These are phyloP conservation scores for Tetradesmus lagerheimii DNA, from an alignment of 139 green algal species.

Conservation along the genomic window DNA sequence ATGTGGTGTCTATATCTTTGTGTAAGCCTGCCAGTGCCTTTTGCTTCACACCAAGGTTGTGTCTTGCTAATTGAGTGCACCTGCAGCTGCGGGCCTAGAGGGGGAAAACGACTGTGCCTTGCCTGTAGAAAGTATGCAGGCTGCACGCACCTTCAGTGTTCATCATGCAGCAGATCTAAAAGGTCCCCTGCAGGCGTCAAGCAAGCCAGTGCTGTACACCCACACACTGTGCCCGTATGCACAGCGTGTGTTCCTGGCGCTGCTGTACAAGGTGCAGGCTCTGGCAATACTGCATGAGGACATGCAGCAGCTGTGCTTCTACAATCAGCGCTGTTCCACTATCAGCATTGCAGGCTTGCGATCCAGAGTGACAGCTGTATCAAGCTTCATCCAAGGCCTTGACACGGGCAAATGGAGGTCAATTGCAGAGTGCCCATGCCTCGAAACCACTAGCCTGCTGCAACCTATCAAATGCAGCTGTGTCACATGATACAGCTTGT, in stretches of 20 bases:
- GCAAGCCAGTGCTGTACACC: slow-evolving; percentile 60
- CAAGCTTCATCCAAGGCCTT: too few relatives aligned
- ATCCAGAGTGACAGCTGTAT: too few relatives aligned
- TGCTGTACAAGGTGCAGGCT: slow-evolving; percentile 69
- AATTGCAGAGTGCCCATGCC: too few relatives aligned
- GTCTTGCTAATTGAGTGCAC: not conserved
- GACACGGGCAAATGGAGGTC: too few relatives aligned
- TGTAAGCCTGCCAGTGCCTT: not conserved
- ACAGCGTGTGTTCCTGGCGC: slow-evolving; percentile 66
- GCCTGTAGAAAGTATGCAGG: not conserved
- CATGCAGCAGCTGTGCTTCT: not conserved
- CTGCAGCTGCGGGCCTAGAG: not conserved
- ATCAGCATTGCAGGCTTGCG: not conserved
- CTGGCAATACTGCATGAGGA: not conserved
- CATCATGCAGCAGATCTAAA: slow-evolving; percentile 26
- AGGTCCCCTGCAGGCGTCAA: slow-evolving; percentile 3
- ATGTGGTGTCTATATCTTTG: not conserved
- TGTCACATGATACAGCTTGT: not conserved
- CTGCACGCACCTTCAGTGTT: not conserved
- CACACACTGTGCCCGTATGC: slow-evolving; percentile 80
- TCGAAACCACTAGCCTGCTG: not conserved
- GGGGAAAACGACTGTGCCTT: too few relatives aligned
- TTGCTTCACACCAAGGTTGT: not conserved
- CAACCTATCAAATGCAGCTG: not conserved
- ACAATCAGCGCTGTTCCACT: too few relatives aligned